A percentile compares a stretch with the other conserved stretches of the same genome.
phyloP scores from a whole-genome alignment of 345 rosid species.

The Mangifera indica region DNA sequence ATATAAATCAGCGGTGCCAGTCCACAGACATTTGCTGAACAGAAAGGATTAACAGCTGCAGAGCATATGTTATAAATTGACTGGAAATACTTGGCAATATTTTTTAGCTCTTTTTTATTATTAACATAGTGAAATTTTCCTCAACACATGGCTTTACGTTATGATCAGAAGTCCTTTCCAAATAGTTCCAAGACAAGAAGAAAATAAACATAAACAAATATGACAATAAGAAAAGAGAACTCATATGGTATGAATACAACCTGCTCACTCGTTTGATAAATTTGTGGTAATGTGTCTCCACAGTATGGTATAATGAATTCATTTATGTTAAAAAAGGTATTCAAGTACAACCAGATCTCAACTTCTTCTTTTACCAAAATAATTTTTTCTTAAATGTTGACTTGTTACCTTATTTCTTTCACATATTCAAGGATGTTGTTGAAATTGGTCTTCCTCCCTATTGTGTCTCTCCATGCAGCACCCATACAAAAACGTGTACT shows the following conservation, averaged over 20 bases:
- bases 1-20: too few species aligned
- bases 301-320: neutral
- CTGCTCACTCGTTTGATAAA: neutral
- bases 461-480: conserved; percentile 98
- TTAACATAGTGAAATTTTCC: conserved; percentile 3
- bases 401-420: conserved; percentile 77
- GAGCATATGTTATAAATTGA: neutral
- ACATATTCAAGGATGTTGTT: conserved; percentile 84
- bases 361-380: conserved; percentile 1
- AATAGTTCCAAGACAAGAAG: neutral
- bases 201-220: neutral
- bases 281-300: neutral
- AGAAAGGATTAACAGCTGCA: neutral
- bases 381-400: conserved; percentile 5
- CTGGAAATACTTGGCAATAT: neutral
- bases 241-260: neutral
- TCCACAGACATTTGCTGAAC: too few species aligned
- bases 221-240: neutral
- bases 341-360: neutral
- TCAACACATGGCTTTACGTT: neutral
- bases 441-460: conserved; percentile 92
- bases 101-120: neutral
- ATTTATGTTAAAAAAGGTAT: neutral
- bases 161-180: neutral
- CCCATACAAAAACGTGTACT: conserved; percentile 99